Conservation (phyloP, 2,329 filamentous ascomycete species). For the Venturia pyrina region DNA sequence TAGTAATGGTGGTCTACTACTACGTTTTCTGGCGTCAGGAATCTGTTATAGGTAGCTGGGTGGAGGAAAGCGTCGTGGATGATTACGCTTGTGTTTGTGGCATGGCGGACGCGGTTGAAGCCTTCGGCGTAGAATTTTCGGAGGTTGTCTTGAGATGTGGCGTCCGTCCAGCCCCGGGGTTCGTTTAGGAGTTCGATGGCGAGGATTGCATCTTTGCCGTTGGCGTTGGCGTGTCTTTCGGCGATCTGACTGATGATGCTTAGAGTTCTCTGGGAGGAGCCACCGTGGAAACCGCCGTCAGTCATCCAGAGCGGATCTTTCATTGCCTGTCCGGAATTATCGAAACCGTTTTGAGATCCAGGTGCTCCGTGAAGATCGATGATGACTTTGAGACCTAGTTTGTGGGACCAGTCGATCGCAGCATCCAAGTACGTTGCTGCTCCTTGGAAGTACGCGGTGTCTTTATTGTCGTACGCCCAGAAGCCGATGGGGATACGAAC, state of each 20-base stretch:
- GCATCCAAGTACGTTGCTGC: constrained; percentile 44
- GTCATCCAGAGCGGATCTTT: constrained; percentile 31
- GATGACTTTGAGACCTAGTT: constrained; percentile 44
- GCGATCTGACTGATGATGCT: constrained; percentile 48
- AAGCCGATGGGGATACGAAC: constrained; percentile 50
- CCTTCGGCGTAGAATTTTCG: constrained; percentile 47
- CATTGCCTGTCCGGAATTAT: constrained; percentile 48
- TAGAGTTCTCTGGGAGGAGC: constrained; percentile 42
- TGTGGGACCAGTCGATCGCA: constrained; percentile 47
- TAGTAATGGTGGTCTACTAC: constrained; percentile 58
- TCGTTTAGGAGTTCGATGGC: constrained; percentile 50
- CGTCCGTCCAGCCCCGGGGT: constrained; percentile 33
- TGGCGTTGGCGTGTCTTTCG: constrained; percentile 42
- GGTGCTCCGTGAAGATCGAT: constrained; percentile 50
- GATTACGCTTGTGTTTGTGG: constrained; percentile 41
- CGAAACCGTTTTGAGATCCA: constrained; percentile 50
- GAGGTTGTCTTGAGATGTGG: constrained; percentile 33
- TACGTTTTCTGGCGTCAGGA: constrained; percentile 42
- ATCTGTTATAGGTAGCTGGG: constrained; percentile 50
- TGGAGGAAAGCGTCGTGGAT: constrained; percentile 48
- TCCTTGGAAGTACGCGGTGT: constrained; percentile 41
- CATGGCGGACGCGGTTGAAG: constrained; percentile 36
- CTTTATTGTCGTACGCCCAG: constrained; percentile 46
- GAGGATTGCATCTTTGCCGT: constrained; percentile 49
- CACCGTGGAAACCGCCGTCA: constrained; percentile 24